phyloP scores from a whole-genome alignment of 257 asterid genomes.

The Solanum pimpinellifolium region DNA sequence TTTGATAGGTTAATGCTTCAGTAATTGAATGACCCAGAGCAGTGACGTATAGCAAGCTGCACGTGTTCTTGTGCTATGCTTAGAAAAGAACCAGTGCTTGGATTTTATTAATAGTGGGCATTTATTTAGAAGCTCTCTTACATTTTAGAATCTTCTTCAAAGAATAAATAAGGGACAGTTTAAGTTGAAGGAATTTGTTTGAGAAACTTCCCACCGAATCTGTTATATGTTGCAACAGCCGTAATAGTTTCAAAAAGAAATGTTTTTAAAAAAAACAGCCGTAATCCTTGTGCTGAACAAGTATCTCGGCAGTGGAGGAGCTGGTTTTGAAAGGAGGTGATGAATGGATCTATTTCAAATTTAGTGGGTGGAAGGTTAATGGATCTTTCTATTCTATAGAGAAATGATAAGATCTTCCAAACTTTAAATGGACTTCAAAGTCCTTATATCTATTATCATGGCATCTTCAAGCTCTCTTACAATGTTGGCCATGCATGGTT shows the following conservation, averaged over 20 bases:
- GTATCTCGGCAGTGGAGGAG: constrained; percentile 57
- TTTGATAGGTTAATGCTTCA: not conserved
- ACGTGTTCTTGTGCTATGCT: not conserved
- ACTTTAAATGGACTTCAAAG: constrained; percentile 26
- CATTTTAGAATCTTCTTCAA: not conserved
- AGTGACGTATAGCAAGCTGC: not conserved
- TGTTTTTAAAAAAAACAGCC: not conserved
- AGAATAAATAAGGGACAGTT: not conserved
- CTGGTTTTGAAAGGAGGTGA: constrained; percentile 35
- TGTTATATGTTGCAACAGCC: not conserved
- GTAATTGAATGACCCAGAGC: not conserved
- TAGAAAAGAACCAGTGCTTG: not conserved
- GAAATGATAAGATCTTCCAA: constrained; percentile 54
- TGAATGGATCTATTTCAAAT: constrained; percentile 27
- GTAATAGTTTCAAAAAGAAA: too few species aligned
- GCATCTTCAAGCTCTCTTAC: constrained; percentile 82
- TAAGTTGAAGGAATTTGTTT: not conserved
- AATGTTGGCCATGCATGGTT: constrained; percentile 68
- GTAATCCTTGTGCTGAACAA: not conserved
- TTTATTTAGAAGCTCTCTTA: not conserved
- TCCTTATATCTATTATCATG: constrained; percentile 36
- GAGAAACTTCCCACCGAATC: not conserved
- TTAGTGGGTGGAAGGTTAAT: constrained; percentile 37
- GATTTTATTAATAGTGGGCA: not conserved
- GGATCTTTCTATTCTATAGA: constrained; percentile 55